Evolutionary conservation across 192 early-diverging fungal genomes (phyloP), one percentile per base, ranked within the genome.

Genomic region (Pilaira anomala): DNA sequence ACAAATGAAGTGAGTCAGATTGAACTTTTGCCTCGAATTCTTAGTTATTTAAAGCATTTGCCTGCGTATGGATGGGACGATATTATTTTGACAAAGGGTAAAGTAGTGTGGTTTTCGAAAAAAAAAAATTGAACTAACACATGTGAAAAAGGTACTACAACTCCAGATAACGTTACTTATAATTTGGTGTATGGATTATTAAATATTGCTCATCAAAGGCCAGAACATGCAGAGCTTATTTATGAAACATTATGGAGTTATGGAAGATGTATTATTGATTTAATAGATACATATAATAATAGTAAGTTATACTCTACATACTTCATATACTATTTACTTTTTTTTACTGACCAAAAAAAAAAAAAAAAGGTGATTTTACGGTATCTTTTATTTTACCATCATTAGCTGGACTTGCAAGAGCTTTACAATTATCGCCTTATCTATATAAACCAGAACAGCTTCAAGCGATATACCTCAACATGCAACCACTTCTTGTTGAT

Each of bases 341-440:
- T 36, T 36, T 36, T 36, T 36, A 1, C n/a, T n/a, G n/a, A n/a
- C n/a, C n/a, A n/a, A n/a, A 9, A 36, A 36, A 11, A 41, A 12
- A 46, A 45, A 33, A 36, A 49, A 2, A 28, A 70, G 72, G 57
- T 14, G 74, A 76, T 39, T 74, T 74, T 24, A 69, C 71, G n/a
- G 72, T 80, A 48, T 72, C 69, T 14, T 81, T 83, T 63, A 67
- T 81, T 41, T 54, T 87, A 25, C 85, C 85, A 25, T 75, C 82
- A 0, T 52, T 87, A n/a, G 79, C 80, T 26, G 85, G 85, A 0
- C 56, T 80, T 12, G 71, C 78, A 22, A 69, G 80, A 16, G 79
- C 83, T 25, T 53, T 87, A 55, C 77, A 83, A 49, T 67, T 62
- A 0, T 73, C 81, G 5, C 70, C 83, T 25, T 65, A 78, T 29